Evolutionary conservation across 257 asterid genomes (phyloP).

Genomic region (Ophiorrhiza pumila): DNA sequence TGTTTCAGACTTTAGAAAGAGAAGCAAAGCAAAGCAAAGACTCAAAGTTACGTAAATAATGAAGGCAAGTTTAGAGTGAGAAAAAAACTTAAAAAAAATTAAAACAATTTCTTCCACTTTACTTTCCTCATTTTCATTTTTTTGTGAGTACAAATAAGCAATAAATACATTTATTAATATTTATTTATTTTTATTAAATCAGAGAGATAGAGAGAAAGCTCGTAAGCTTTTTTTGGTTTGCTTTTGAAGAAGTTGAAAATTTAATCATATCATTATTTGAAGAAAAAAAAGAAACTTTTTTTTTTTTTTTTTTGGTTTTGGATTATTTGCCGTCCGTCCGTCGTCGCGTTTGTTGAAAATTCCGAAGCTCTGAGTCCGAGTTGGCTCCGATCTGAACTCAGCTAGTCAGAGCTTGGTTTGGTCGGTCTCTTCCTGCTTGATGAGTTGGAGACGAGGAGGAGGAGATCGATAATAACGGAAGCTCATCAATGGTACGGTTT

Average conservation of each 20-base stretch:
- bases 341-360: constrained; percentile 24
- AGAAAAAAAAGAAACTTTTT: too few species aligned
- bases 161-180: too few species aligned
- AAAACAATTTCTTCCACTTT: constrained; percentile 1
- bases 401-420: constrained; percentile 37
- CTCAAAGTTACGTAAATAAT: not conserved
- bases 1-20: constrained; percentile 28
- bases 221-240: constrained; percentile 12
- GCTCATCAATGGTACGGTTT: constrained; percentile 59
- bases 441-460: constrained; percentile 65
- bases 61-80: constrained; percentile 27
- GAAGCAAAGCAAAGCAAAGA: constrained; percentile 13
- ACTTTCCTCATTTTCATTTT: constrained; percentile 7
- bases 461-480: constrained; percentile 57
- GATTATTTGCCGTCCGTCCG: constrained; percentile 16
- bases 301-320: constrained; percentile 14
- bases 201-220: constrained; percentile 17
- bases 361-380: constrained; percentile 23
- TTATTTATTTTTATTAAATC: too few species aligned
- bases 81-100: not conserved
- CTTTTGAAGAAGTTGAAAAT: constrained; percentile 6
- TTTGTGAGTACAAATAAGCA: not conserved
- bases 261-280: not conserved
- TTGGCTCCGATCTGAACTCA: constrained; percentile 64
- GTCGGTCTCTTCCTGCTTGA: constrained; percentile 42